A percentile compares a stretch with the other conserved stretches of the same genome.
Conservation (phyloP, 768 basidiomycete genomes). For the button mushroom (Agaricus bisporus) region DNA sequence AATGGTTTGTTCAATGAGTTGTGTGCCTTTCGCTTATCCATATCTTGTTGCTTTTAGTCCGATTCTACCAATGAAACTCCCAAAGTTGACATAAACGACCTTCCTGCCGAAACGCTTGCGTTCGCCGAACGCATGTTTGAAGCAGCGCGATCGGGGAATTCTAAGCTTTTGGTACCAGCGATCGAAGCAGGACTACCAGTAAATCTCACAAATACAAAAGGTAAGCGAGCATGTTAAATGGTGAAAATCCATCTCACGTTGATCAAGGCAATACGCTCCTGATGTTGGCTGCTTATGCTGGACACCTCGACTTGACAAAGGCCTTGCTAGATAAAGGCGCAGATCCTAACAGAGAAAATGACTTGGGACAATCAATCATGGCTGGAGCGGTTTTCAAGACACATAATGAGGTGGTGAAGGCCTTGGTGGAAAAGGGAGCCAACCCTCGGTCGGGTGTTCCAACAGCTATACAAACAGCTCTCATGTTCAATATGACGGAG, state of each 20-base stretch:
- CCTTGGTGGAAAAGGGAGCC: conserved; percentile 48
- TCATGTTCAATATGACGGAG: conserved; percentile 59
- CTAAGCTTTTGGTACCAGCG: conserved; percentile 47
- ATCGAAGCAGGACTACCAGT: conserved; percentile 64
- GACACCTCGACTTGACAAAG: conserved; percentile 48
- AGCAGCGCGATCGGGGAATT: conserved; percentile 58
- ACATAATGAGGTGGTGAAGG: conserved; percentile 55
- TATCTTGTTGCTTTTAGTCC: not conserved
- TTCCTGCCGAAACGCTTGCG: conserved; percentile 39
- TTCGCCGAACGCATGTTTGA: conserved; percentile 72
- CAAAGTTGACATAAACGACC: conserved; percentile 15
- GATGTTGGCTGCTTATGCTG: conserved; percentile 74
- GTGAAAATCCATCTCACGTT: not conserved
- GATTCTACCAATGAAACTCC: not conserved
- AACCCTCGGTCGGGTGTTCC: conserved; percentile 63
- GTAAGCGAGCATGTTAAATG: conserved; percentile 21
- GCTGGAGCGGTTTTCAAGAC: conserved; percentile 78
- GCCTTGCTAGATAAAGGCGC: conserved; percentile 51
- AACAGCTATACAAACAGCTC: conserved; percentile 61
- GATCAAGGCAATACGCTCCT: conserved; percentile 68
- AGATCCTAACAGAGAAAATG: conserved; percentile 66
- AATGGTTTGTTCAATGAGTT: conserved; percentile 1
- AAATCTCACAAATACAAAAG: conserved; percentile 70
- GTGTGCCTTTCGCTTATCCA: no score
- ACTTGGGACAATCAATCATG: conserved; percentile 65